A percentile compares a stretch with the other conserved stretches of the same genome.
phyloP scores from a whole-genome alignment of 805 yeast species.

The Zygosaccharomyces rouxii region DNA sequence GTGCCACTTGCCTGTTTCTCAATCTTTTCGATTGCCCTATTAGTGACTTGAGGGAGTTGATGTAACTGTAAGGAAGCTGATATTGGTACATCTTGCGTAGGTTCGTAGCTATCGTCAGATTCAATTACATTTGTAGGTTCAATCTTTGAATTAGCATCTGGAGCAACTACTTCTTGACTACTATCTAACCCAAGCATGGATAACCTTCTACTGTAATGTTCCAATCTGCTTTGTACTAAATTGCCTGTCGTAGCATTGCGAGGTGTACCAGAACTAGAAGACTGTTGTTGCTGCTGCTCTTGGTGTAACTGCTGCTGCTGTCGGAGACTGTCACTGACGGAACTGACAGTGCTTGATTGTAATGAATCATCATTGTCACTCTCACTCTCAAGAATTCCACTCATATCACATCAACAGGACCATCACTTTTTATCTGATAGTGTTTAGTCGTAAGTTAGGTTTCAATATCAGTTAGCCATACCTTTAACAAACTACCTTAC shows the following conservation, averaged over 20 bases:
- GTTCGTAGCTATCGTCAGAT: slow-evolving; percentile 1
- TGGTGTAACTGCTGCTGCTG: not conserved
- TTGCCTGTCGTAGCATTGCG: slow-evolving; percentile 8
- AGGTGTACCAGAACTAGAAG: not conserved
- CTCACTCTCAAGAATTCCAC: slow-evolving; percentile 32
- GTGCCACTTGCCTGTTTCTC: slow-evolving; percentile 2
- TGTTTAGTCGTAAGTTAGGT: not conserved
- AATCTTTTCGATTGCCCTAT: slow-evolving; percentile 11
- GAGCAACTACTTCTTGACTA: slow-evolving; percentile 12
- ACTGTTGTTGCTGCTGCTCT: not conserved
- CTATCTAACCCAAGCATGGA: slow-evolving; percentile 27
- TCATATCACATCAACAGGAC: slow-evolving; percentile 17
- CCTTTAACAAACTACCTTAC: not conserved
- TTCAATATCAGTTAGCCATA: not conserved
- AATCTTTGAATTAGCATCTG: slow-evolving; percentile 3
- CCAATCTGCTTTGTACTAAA: slow-evolving; percentile 23
- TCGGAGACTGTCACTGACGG: slow-evolving; percentile 4
- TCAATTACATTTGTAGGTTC: slow-evolving; percentile 3
- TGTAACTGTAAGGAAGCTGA: slow-evolving; percentile 16
- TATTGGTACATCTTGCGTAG: slow-evolving; percentile 14
- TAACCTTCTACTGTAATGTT: slow-evolving; percentile 26
- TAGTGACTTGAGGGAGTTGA: slow-evolving; percentile 13
- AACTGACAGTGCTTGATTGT: slow-evolving; percentile 12
- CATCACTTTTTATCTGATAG: not conserved
- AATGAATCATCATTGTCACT: slow-evolving; percentile 22